Evolutionary conservation across 345 rosid genomes (phyloP).

Genomic region (Gossypium mustelinum): DNA sequence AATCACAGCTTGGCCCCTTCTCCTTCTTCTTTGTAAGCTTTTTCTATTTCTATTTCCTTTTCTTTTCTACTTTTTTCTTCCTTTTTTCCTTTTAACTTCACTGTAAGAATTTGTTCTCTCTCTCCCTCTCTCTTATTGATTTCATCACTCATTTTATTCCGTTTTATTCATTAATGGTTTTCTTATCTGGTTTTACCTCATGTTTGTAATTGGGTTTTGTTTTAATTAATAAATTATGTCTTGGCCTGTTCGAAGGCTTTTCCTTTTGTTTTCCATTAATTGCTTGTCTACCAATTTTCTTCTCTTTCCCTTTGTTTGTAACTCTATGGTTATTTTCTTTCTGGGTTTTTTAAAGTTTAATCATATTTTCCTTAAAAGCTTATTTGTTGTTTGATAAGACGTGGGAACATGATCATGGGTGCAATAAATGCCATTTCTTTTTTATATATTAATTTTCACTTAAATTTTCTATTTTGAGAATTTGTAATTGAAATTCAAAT

Average conservation of each 20-base stretch:
- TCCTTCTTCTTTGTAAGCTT: slow-evolving; percentile 22
- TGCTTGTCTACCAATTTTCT: neutral
- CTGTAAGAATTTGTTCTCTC: neutral
- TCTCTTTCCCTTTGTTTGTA: neutral
- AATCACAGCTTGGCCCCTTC: slow-evolving; percentile 44
- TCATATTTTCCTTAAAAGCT: neutral
- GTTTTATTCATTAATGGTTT: slow-evolving; percentile 1
- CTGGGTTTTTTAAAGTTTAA: neutral
- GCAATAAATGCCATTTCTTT: neutral
- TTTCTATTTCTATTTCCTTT: neutral
- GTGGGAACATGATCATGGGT: neutral
- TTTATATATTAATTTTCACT: neutral
- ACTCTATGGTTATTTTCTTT: neutral
- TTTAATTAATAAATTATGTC: neutral
- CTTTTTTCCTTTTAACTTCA: slow-evolving; percentile 2
- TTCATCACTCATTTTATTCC: neutral
- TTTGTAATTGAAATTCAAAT: slow-evolving; percentile 12
- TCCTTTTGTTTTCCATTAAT: neutral
- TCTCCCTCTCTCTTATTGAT: neutral
- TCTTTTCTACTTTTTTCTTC: neutral
- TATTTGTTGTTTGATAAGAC: neutral
- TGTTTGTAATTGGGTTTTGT: neutral
- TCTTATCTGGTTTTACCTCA: slow-evolving; percentile 14
- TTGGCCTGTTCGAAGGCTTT: neutral
- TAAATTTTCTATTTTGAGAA: neutral